Evolutionary conservation across 148 eudicot genomes (phyloP), one percentile per base, ranked within the genome.

Genomic region (Cornus suecica): DNA sequence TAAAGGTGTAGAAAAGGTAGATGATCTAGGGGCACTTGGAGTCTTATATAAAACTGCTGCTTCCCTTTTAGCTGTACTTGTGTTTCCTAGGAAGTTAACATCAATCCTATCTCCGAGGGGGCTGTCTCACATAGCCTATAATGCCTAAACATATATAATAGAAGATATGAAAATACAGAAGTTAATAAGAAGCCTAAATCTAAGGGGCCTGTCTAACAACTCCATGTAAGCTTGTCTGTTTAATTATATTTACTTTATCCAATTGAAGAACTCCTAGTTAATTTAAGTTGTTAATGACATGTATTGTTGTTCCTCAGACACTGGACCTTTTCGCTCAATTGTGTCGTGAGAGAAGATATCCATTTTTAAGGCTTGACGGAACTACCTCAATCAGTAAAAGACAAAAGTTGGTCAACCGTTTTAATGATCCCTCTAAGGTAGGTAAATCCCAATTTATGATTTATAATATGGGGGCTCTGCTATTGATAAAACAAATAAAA

Each of bases 341-440:
- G 76, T 96, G 99, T 78, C 98, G 99, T 31, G 99, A 93, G 80
- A 87, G 98, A 83, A 90, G 97, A 87, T 96, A 96, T 83, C 99
- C 99, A 28, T 90, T 87, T 65, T 75, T 96, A 78, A 90, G 97
- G 78, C 94, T 96, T 75, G 99, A 96, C 86, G 99, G 99, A 54
- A 76, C 86, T 66, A 93, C 94, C 52, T 91, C 99, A 72, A 91
- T 96, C 74, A 87, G 92, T 81, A 96, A 93, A 82, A 87, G 99
- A 78, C 99, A 96, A 77, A 96, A 96, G 84, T 78, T 96, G 83
- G 99, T 96, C 77, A 96, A 96, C 83, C 30, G 83, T 74, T 96
- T 96, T 70, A 96, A 96, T 81, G 99, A 96, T 89, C 80, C 84
- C 74, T 88, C 93, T 24, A 96, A 96, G 99, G 99, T 93, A 79